A percentile compares a stretch with the other conserved stretches of the same genome.
These are phyloP conservation scores for Zoysia pacifica DNA, from an alignment of 176 grass and related monocot genomes.

Conservation along the genomic window DNA sequence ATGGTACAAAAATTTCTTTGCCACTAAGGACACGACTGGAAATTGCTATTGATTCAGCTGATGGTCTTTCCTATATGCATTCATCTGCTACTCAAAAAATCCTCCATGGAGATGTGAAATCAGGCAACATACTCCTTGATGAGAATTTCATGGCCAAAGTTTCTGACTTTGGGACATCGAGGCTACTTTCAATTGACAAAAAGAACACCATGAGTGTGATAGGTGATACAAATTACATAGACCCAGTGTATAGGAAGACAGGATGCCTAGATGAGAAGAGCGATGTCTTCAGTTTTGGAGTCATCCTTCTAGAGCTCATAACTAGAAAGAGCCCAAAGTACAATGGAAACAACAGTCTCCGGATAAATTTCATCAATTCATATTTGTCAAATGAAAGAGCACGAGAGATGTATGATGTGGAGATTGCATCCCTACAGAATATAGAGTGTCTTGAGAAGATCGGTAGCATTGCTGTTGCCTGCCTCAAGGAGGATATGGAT, in stretches of 20 bases:
- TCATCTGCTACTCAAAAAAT: background rate
- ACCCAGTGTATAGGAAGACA: background rate
- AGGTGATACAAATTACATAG: background rate
- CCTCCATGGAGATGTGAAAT: slow-evolving; percentile 21
- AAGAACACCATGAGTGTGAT: background rate
- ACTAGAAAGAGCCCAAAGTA: background rate
- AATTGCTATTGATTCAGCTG: background rate
- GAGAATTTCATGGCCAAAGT: slow-evolving; percentile 14
- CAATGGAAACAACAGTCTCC: background rate
- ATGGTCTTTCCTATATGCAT: slow-evolving; percentile 20
- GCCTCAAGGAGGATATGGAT: slow-evolving; percentile 1
- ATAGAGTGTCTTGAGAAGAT: background rate
- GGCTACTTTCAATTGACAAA: background rate
- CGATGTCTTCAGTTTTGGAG: background rate
- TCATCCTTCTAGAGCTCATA: slow-evolving; percentile 21
- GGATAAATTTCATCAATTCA: background rate
- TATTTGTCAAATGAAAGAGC: background rate
- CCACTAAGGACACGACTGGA: background rate
- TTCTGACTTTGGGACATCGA: background rate
- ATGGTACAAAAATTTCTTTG: background rate
- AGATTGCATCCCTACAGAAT: background rate
- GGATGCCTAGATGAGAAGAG: background rate
- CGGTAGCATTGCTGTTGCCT: background rate
- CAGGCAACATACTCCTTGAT: slow-evolving; percentile 19
- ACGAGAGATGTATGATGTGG: background rate